Evolutionary conservation across 1,284 basidiomycete genomes (phyloP).

Genomic region (Laetiporus sulphureus): DNA sequence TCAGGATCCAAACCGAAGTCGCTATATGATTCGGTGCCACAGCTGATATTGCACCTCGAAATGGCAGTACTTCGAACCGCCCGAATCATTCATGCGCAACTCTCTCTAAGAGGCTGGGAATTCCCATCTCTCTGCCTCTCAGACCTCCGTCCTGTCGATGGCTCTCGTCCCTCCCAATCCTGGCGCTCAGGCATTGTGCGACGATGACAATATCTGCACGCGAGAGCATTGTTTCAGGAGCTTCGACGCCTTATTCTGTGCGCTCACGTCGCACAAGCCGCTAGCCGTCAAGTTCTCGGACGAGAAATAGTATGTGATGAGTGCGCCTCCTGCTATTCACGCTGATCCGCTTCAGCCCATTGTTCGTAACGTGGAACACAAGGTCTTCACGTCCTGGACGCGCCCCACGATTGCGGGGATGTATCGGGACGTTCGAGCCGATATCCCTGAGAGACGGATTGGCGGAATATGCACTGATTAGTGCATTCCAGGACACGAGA

Average conservation of each 20-base stretch:
- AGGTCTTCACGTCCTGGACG: slow-evolving; percentile 51
- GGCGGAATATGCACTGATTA: slow-evolving; percentile 86
- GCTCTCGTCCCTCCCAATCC: slow-evolving; percentile 42
- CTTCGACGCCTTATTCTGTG: slow-evolving; percentile 74
- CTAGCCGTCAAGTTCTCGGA: slow-evolving; percentile 56
- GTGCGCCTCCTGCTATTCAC: too few species aligned
- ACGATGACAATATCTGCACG: slow-evolving; percentile 43
- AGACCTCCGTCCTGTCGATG: slow-evolving; percentile 31
- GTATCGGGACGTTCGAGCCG: slow-evolving; percentile 91
- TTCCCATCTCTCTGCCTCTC: too few species aligned
- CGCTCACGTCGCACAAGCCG: slow-evolving; percentile 47
- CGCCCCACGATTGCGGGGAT: slow-evolving; percentile 74
- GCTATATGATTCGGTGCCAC: too few species aligned
- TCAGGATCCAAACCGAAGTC: too few species aligned
- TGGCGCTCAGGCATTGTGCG: slow-evolving; percentile 24
- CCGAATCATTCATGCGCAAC: too few species aligned
- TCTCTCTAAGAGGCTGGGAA: too few species aligned
- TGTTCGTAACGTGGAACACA: slow-evolving; percentile 97
- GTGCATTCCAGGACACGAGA: slow-evolving; percentile 68
- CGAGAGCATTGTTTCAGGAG: slow-evolving; percentile 74
- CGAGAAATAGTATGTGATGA: slow-evolving; percentile 70
- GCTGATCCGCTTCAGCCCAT: slow-evolving; percentile 60
- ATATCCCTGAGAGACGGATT: slow-evolving; percentile 73
- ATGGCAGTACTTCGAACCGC: not conserved
- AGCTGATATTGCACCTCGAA: too few species aligned